Percentiles rank a stretch among this genome's conserved stretches.
Conservation (phyloP, 371 early-diverging fungal species). For the Mucor sp. region DNA sequence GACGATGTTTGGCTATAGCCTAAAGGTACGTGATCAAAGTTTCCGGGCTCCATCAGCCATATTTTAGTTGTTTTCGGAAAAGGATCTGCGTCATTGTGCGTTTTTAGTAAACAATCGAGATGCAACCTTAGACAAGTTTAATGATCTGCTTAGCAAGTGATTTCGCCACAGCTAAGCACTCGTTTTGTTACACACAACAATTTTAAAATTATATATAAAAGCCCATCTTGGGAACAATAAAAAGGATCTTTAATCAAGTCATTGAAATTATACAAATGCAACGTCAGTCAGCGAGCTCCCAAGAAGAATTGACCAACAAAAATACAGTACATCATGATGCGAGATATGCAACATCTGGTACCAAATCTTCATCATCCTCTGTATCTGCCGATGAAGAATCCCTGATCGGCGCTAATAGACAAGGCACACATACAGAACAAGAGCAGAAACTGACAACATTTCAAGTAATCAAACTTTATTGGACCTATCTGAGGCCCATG, state of each 20-base stretch:
- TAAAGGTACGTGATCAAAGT: background rate
- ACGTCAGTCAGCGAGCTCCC: background rate
- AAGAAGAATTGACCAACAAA: background rate
- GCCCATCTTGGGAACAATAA: background rate
- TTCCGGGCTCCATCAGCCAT: background rate
- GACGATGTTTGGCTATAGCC: background rate
- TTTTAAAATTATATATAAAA: background rate
- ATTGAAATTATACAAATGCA: background rate
- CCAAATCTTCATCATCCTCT: background rate
- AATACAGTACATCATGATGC: background rate
- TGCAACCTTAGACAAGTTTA: background rate
- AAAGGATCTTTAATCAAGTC: background rate
- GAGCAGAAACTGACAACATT: background rate
- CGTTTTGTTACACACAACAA: background rate
- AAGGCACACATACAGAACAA: background rate
- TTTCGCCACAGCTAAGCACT: background rate
- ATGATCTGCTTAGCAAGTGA: background rate
- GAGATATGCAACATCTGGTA: background rate
- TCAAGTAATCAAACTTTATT: background rate
- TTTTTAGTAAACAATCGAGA: background rate
- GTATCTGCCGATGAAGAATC: background rate
- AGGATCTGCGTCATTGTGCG: background rate
- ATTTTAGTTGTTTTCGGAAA: background rate
- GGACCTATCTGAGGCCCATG: slow-evolving; percentile 1
- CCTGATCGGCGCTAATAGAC: background rate